These are phyloP conservation scores for Colletotrichum lindemuthianum DNA, from an alignment of 2,329 filamentous ascomycete genomes.

Conservation along the genomic window DNA sequence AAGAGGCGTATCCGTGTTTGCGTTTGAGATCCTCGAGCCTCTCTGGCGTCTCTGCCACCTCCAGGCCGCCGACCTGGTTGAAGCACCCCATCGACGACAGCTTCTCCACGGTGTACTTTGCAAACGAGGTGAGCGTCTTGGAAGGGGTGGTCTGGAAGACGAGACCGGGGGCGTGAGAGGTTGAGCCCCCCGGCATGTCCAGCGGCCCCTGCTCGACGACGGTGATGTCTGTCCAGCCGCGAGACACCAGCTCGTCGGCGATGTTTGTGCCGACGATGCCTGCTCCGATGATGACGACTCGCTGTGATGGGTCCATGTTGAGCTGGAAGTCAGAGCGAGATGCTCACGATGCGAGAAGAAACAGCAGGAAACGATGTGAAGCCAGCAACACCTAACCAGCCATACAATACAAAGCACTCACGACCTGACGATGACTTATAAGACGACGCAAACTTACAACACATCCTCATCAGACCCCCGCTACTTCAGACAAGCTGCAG, in stretches of 20 bases:
- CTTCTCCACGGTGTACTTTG: conserved; percentile 71
- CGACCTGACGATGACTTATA: conserved; percentile 12
- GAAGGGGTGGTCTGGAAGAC: conserved; percentile 71
- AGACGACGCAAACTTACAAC: conserved; percentile 1
- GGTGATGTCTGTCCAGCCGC: conserved; percentile 72
- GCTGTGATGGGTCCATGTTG: conserved; percentile 48
- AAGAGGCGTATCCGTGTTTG: conserved; percentile 68
- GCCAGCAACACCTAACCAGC: too few relatives aligned
- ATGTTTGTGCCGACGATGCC: conserved; percentile 73
- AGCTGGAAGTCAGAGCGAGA: too few relatives aligned
- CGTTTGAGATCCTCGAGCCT: conserved; percentile 70
- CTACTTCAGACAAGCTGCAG: not conserved
- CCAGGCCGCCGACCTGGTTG: conserved; percentile 71
- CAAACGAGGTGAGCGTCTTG: conserved; percentile 67
- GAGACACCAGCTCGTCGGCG: conserved; percentile 69
- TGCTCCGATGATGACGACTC: conserved; percentile 70
- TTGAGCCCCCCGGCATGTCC: conserved; percentile 71
- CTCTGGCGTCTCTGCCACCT: conserved; percentile 69
- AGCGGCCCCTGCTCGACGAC: conserved; percentile 73
- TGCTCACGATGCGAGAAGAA: not conserved
- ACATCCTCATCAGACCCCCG: not conserved
- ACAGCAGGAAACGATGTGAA: too few relatives aligned
- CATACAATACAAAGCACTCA: too few relatives aligned
- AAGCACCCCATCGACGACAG: conserved; percentile 67
- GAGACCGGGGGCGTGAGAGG: conserved; percentile 71